These are phyloP conservation scores for Alternaria conjuncta DNA, from an alignment of 2,329 filamentous ascomycete species.

Conservation along the genomic window DNA sequence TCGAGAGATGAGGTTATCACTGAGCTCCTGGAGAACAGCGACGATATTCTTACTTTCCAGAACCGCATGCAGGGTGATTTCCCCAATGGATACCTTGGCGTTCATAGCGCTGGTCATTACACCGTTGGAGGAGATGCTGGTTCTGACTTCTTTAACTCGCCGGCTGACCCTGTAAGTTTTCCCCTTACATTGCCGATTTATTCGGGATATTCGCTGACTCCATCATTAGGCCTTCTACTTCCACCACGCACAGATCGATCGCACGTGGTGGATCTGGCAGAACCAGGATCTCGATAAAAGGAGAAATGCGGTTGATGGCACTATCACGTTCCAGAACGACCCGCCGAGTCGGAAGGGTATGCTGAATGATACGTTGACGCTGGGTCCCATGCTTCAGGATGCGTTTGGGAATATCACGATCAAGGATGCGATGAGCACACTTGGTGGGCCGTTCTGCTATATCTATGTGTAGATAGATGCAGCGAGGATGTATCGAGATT, in stretches of 20 bases:
- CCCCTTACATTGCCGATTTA: accelerated
- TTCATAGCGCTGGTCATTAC: constrained; percentile 56
- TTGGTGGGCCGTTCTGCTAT: constrained; percentile 55
- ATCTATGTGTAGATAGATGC: constrained; percentile 39
- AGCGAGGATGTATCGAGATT: not conserved
- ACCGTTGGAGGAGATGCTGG: constrained; percentile 12
- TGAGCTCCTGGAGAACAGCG: constrained; percentile 24
- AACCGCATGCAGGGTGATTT: constrained; percentile 39
- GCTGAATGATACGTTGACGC: constrained; percentile 50
- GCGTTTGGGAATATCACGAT: constrained; percentile 32
- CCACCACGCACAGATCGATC: constrained; percentile 57
- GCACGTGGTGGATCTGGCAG: constrained; percentile 59
- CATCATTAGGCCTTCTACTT: constrained; percentile 48
- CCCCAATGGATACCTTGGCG: constrained; percentile 36
- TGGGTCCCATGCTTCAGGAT: constrained; percentile 43
- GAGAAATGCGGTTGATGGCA: constrained; percentile 50
- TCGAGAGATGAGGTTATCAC: constrained; percentile 30
- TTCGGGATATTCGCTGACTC: not conserved
- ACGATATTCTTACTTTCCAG: constrained; percentile 45
- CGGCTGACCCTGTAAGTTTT: constrained; percentile 48
- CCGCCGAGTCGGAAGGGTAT: constrained; percentile 55
- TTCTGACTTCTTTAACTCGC: constrained; percentile 52
- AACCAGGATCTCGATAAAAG: constrained; percentile 49
- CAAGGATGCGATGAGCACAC: constrained; percentile 50
- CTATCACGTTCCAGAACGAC: constrained; percentile 52